Base-by-base conservation (phyloP, 768 basidiomycete species). In the Postia placenta region DNA sequence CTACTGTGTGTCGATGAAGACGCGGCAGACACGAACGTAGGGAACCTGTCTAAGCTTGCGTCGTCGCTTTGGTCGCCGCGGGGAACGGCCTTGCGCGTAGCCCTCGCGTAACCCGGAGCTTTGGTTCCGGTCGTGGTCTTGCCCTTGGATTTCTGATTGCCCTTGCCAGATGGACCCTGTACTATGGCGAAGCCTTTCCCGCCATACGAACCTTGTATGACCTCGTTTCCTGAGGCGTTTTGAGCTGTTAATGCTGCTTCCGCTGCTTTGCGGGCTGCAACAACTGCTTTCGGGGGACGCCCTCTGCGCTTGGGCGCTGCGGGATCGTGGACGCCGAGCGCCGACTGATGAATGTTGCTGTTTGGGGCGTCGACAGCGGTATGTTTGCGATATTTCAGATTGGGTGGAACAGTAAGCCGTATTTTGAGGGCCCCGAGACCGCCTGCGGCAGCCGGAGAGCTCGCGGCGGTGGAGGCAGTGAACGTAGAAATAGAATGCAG, bases 391-490 rank as follows among this genome's bases (percentile, higher is more conserved):
- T 53, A 56, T 46, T 59, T 61, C 42, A 82, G 69, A 53, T 67
- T 73, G 42, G 73, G 76, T 14, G 83, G 83, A 12, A 85, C 70
- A 42, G 80, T 81, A 52, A 87, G 77, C 65, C 80, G 84, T 70
- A 87, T 86, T 72, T 87, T 88, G 60, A 87, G 74, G 4, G 78
- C 67, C 1, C 69, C 69, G 4, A 60, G 57, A 38, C 53, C 53
- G 23, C 35, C 47, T 7, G 66, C 64, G 43, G 53, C 55, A 27
- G 66, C 57, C 48, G 53, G 54, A 45, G 58, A 53, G 57, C 53
- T 51, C 56, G 63, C 48, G 53, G 56, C 42, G 50, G 68, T 62
- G 40, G 69, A 64, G 54, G 51, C 57, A 47, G 65, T 63, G 47
- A 70, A 68, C 62, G 65, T 59, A 61, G 66, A 66, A 45, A 70